Percentiles rank a stretch among this genome's conserved stretches.
Conservation (phyloP, 306 rosid species). For the Dryas drummondii region DNA sequence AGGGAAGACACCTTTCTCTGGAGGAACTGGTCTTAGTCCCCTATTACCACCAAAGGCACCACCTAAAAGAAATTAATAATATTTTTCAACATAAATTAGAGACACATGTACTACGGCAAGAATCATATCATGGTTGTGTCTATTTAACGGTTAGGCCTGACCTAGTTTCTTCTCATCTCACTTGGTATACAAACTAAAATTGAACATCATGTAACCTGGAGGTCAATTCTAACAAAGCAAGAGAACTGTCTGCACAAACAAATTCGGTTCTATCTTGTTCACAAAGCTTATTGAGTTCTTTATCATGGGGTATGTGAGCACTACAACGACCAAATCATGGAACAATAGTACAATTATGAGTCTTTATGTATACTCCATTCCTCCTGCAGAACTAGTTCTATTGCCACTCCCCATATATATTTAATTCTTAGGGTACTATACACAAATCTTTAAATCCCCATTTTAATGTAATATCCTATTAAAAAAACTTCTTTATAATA, state of each 20-base stretch:
- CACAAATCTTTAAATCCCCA: too few species aligned
- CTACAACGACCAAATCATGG: conserved; percentile 2
- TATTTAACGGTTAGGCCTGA: not conserved
- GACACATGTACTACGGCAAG: not conserved
- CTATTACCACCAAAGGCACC: conserved; percentile 98
- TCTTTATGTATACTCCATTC: not conserved
- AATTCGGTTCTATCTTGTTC: not conserved
- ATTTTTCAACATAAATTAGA: not conserved
- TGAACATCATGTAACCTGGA: not conserved
- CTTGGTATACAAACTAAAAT: not conserved
- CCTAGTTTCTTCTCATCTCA: not conserved
- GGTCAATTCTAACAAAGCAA: not conserved
- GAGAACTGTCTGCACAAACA: not conserved
- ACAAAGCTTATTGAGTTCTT: not conserved
- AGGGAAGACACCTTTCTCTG: conserved; percentile 95
- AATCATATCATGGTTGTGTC: not conserved
- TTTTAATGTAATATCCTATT: too few species aligned
- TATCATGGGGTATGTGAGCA: not conserved
- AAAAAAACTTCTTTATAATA: not conserved
- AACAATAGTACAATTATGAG: not conserved
- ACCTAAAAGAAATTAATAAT: conserved; percentile 42
- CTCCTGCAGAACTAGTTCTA: not conserved
- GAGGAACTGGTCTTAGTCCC: conserved; percentile 89
- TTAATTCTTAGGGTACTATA: not conserved
- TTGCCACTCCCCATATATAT: not conserved